phyloP scores from a whole-genome alignment of 805 yeast genomes.

The Spathaspora girioi region DNA sequence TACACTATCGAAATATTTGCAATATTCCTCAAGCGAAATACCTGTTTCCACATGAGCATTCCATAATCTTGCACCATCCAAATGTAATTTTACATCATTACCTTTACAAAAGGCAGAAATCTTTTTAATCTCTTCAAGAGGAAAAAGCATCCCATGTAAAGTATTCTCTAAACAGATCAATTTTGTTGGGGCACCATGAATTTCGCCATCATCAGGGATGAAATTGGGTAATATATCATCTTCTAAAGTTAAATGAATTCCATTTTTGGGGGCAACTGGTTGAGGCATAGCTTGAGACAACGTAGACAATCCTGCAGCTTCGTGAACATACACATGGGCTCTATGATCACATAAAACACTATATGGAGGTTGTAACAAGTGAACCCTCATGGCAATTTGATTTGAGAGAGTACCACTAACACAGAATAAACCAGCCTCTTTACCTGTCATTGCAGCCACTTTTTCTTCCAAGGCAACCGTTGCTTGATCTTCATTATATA shows the following conservation, averaged over 20 bases:
- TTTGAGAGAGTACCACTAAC: slow-evolving; percentile 89
- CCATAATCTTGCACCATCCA: slow-evolving; percentile 96
- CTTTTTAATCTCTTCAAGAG: slow-evolving; percentile 69
- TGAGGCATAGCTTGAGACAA: slow-evolving; percentile 89
- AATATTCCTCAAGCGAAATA: slow-evolving; percentile 63
- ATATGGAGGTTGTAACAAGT: slow-evolving; percentile 77
- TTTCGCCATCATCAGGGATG: slow-evolving; percentile 72
- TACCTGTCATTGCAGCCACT: slow-evolving; percentile 70
- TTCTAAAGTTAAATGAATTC: slow-evolving; percentile 71
- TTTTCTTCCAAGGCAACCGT: slow-evolving; percentile 61
- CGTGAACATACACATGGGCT: slow-evolving; percentile 77
- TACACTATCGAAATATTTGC: slow-evolving; percentile 79
- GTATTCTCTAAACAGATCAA: slow-evolving; percentile 87
- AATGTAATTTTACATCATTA: slow-evolving; percentile 61
- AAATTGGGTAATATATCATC: slow-evolving; percentile 71
- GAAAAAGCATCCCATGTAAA: slow-evolving; percentile 75
- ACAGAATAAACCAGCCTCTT: slow-evolving; percentile 77
- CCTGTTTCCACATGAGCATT: slow-evolving; percentile 80
- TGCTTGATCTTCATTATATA: slow-evolving; percentile 78
- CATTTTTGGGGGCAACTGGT: slow-evolving; percentile 77
- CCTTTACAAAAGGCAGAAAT: slow-evolving; percentile 69
- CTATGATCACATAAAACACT: slow-evolving; percentile 83
- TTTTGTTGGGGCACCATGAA: slow-evolving; percentile 85
- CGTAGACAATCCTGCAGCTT: slow-evolving; percentile 89
- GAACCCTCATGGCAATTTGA: slow-evolving; percentile 78